A percentile compares a stretch with the other conserved stretches of the same genome.
phyloP scores from a whole-genome alignment of 2,329 filamentous ascomycete genomes.

The Nothomitra cinnamomea region DNA sequence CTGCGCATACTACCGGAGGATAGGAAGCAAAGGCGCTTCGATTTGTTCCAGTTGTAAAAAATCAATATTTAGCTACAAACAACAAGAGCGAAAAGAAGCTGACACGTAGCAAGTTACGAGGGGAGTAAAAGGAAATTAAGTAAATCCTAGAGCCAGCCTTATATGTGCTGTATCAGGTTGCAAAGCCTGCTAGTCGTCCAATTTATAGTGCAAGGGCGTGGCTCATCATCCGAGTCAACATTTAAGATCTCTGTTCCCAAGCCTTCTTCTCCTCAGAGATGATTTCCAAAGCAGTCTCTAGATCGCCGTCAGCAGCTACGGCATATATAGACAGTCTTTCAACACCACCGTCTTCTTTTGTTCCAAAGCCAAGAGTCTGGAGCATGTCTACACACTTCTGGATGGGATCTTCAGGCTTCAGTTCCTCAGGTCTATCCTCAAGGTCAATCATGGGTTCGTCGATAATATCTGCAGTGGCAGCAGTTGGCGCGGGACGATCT shows the following conservation, averaged over 20 bases:
- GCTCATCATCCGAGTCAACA: neutral
- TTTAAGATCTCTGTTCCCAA: conserved; percentile 10
- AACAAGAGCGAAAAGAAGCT: too few species aligned
- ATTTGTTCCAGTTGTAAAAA: too few species aligned
- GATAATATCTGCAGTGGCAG: neutral
- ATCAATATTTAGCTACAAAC: too few species aligned
- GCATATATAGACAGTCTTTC: conserved; percentile 27
- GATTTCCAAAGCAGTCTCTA: conserved; percentile 31
- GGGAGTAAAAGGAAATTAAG: too few species aligned
- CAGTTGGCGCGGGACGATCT: neutral
- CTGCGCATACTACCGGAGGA: too few species aligned
- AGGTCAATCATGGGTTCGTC: conserved; percentile 2
- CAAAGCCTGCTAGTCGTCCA: too few species aligned
- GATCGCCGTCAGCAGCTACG: conserved; percentile 24
- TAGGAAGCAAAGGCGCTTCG: too few species aligned
- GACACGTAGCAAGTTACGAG: too few species aligned
- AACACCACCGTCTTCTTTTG: conserved; percentile 16
- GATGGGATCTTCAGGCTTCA: conserved; percentile 7
- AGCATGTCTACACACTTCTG: conserved; percentile 24
- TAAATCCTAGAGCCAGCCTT: too few species aligned
- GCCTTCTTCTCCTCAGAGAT: conserved; percentile 30
- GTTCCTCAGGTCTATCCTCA: neutral
- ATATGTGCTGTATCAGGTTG: too few species aligned
- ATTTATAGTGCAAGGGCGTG: too few species aligned
- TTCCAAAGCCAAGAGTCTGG: conserved; percentile 24